phyloP scores from a whole-genome alignment of 345 rosid species.

The Gossypium sturtianum region DNA sequence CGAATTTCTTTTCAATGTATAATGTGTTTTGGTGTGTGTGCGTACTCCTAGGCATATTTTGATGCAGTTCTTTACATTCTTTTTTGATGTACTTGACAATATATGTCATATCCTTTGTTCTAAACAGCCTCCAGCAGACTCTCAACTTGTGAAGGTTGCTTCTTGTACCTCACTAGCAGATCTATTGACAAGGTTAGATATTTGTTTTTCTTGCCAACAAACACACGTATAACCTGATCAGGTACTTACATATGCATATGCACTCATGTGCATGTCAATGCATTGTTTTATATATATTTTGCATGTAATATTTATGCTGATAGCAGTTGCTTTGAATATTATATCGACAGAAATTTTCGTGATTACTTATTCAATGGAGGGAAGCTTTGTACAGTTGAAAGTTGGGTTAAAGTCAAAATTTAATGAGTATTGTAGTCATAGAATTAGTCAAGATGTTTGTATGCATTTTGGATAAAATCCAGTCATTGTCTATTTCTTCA shows the following conservation, averaged over 20 bases:
- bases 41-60: not conserved
- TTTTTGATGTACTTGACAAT: not conserved
- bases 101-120: constrained; percentile 17
- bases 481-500: too few relatives aligned
- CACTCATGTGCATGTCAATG: not conserved
- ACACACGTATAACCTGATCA: too few relatives aligned
- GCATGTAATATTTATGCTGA: not conserved
- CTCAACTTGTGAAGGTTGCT: constrained; percentile 79
- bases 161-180: constrained; percentile 60
- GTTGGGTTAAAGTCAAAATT: not conserved
- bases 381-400: not conserved
- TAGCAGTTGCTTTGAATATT: not conserved
- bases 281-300: not conserved
- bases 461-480: not conserved
- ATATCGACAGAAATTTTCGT: not conserved
- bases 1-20: not conserved
- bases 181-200: constrained; percentile 59
- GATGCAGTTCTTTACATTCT: not conserved
- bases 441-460: not conserved
- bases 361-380: not conserved
- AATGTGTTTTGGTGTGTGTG: not conserved
- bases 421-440: not conserved
- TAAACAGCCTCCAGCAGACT: constrained; percentile 50
- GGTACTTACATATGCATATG: not conserved
- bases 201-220: constrained; percentile 1